A percentile compares a stretch with the other conserved stretches of the same genome.
phyloP scores from a whole-genome alignment of 768 basidiomycete species.

The Hericium rajendrae region DNA sequence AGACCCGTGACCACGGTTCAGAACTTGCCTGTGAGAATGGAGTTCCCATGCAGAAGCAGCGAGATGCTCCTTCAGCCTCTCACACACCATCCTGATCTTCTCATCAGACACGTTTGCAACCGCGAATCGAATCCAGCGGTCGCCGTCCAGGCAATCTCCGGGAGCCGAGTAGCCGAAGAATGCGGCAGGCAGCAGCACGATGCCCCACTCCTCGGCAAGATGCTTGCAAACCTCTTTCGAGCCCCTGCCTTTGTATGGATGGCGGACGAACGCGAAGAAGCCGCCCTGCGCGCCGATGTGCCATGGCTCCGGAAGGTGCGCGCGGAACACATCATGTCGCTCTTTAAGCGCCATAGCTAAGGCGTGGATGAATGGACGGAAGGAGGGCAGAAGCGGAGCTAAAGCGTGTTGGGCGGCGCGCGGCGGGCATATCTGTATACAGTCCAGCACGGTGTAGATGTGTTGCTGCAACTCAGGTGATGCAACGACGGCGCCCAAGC shows the following conservation, averaged over 20 bases:
- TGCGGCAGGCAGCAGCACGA: conserved; percentile 53
- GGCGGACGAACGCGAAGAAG: conserved; percentile 70
- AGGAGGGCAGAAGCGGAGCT: conserved; percentile 37
- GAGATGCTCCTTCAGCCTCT: conserved; percentile 35
- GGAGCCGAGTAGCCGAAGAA: conserved; percentile 39
- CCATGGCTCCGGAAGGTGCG: conserved; percentile 45
- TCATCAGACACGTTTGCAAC: conserved; percentile 74
- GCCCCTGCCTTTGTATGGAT: conserved; percentile 41
- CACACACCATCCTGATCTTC: conserved; percentile 41
- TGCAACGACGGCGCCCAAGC: conserved; percentile 64
- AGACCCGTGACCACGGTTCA: no score
- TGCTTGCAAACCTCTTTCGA: conserved; percentile 47
- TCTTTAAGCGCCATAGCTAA: conserved; percentile 39
- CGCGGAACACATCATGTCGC: conserved; percentile 49
- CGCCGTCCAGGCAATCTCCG: conserved; percentile 28
- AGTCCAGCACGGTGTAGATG: conserved; percentile 59
- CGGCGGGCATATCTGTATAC: conserved; percentile 73
- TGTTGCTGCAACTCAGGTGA: conserved; percentile 43
- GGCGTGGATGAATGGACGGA: conserved; percentile 42
- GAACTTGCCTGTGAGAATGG: conserved; percentile 3
- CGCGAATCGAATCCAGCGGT: conserved; percentile 68
- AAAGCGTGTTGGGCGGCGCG: conserved; percentile 65
- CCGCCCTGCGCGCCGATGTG: conserved; percentile 54
- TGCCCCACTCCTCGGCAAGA: conserved; percentile 52
- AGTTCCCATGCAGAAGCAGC: conserved; percentile 29